Evolutionary conservation across 106 monocot genomes (phyloP), one percentile per base, ranked within the genome.

Genomic region (Platanthera guangdongensis): DNA sequence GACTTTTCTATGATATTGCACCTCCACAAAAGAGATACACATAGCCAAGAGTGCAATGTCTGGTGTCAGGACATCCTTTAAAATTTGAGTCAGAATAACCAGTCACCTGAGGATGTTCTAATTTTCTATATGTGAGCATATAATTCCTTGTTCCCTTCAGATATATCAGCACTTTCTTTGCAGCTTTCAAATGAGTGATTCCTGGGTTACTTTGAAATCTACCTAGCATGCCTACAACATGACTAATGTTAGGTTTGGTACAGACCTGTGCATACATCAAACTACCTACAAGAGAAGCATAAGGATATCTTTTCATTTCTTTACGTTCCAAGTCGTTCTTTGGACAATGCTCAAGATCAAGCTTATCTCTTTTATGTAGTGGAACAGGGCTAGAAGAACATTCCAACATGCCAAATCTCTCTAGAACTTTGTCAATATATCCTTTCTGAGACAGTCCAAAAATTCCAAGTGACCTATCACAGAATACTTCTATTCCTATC

Each of bases 181-280:
- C 57, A 4, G 57, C 75, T 75, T 57, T 75, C 75, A 10, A 75
- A 55, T 45, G 32, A 11, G 7, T 30, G 3, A 75, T 75, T 16
- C 46, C 45, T 10, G 57, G 75, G 28, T 75, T 57, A 57, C 51
- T 57, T 57, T 57, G 57, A 57, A 30, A 75, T 55, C 75, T 75
- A 25, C 75, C 75, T 7, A 59, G 16, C 54, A 75, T 75, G 4
- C 57, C 57, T 18, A 75, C 21, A 0, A 25, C 52, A 57, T 13
- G 39, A 13, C 0, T 15, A 13, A 75, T 53, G 57, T 75, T 57
- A 0, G 13, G 32, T 55, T 53, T 75, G n/a, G 52, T 57, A 30
- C 75, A 75, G 9, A 53, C 22, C 7, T 32, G 52, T 4, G 55
- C 55, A 75, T 75, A 47, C 75, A 75, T 75, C 18, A 59, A 14